Evolutionary conservation across 2,329 filamentous ascomycete genomes (phyloP), one percentile per base, ranked within the genome.

Genomic region (Fonsecaea pugnacius): DNA sequence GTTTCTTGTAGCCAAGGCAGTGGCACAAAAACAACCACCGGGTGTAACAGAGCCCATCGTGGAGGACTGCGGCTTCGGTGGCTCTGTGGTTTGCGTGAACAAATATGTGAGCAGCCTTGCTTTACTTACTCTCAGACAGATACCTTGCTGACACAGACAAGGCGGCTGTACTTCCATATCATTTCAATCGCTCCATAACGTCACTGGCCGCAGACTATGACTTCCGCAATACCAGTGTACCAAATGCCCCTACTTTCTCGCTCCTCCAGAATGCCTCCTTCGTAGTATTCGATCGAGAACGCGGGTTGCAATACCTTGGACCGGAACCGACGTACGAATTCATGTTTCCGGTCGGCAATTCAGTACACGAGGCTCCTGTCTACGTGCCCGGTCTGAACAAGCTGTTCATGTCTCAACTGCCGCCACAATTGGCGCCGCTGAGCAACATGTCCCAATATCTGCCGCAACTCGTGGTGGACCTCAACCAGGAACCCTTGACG

Each of bases 291-390:
- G 74, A 79, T 63, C 68, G 72, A 21, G 62, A 72, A 55, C 72
- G 74, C 18, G 78, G 73, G 4, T 69, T 77, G 12, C 71, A 77
- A 33, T 66, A 77, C 12, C 73, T 80, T 1, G 78, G 78, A 12
- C 53, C 70, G 0, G 73, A 72, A 12, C 77, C 78, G 12, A 73
- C 67, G 1, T 75, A 76, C 46, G 73, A 78, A 18, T 76, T 70
- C 58, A 70, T 79, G 58, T 79, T 80, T 65, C 64, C 71, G 10
- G 72, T 78, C n/a, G 71, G 70, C 14, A 60, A 71, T 12, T 73
- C 75, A 4, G 75, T 79, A 6, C 78, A 80, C 61, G 78, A 80
- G 72, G 78, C 77, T 3, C 78, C 78, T 3, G 77, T 79, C 8
- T 80, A 78, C 51, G 75, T 78, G 2, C 74, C 76, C 5, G 70